phyloP scores from a whole-genome alignment of 768 basidiomycete genomes.

The Mycena olivaceomarginata region DNA sequence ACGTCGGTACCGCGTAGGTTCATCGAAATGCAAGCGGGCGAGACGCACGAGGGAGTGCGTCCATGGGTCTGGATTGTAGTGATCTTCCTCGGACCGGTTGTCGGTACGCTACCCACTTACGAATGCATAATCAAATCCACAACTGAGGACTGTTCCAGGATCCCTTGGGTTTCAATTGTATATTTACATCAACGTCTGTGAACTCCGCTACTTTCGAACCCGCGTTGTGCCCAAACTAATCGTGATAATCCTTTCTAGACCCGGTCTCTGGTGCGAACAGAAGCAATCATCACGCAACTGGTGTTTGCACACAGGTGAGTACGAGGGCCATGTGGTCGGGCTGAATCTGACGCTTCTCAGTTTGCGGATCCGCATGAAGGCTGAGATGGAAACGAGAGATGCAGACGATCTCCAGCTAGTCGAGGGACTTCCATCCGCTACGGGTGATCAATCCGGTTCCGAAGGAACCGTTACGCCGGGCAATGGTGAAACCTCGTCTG shows the following conservation, averaged over 20 bases:
- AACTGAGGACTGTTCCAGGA: neutral
- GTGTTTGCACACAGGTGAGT: conserved; percentile 62
- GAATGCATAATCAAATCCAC: too few relatives aligned
- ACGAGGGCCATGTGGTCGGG: neutral
- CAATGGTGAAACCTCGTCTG: neutral
- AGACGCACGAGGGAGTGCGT: neutral
- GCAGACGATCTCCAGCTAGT: neutral
- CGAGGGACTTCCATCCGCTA: neutral
- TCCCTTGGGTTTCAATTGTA: neutral
- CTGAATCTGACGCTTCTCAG: neutral
- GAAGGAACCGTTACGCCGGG: neutral
- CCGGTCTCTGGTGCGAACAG: conserved; percentile 67
- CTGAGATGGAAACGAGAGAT: neutral
- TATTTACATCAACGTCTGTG: neutral
- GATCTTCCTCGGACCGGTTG: neutral
- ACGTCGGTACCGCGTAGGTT: neutral
- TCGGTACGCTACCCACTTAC: neutral
- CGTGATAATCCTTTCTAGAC: conserved; percentile 50
- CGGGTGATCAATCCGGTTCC: neutral
- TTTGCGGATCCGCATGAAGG: neutral
- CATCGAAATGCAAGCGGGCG: neutral
- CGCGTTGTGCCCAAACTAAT: too few relatives aligned
- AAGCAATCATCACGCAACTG: conserved; percentile 65
- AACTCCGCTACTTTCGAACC: neutral
- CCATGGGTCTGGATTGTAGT: neutral